Conservation (phyloP, 176 grass and related monocot genomes). For the Avena insularis region DNA sequence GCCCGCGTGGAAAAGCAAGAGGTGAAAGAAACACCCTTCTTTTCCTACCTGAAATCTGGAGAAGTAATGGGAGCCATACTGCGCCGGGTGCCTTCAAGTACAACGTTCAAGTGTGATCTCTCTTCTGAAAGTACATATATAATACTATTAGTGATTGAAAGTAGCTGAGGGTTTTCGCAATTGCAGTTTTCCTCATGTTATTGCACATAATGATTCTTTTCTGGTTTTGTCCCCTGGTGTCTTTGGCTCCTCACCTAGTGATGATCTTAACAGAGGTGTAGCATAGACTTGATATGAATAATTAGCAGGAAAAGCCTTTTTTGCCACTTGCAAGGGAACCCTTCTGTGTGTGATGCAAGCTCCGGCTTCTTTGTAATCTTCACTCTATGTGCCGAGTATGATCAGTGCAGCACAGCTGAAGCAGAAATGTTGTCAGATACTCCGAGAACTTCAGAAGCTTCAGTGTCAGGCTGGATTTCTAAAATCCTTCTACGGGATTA, state of each 20-base stretch:
- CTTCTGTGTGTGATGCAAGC: slow-evolving; percentile 31
- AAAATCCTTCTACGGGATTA: neutral
- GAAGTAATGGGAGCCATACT: slow-evolving; percentile 20
- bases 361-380: neutral
- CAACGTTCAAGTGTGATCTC: slow-evolving; percentile 15
- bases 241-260: slow-evolving; percentile 35
- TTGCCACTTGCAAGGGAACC: slow-evolving; percentile 34
- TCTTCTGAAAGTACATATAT: slow-evolving; percentile 17
- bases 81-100: slow-evolving; percentile 20
- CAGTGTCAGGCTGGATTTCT: neutral
- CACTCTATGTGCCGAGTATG: slow-evolving; percentile 12
- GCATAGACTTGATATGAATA: slow-evolving; percentile 51
- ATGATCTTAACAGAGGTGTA: slow-evolving; percentile 51
- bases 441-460: neutral
- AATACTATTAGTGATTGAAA: slow-evolving; percentile 39
- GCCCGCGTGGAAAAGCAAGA: slow-evolving; percentile 23
- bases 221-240: slow-evolving; percentile 33
- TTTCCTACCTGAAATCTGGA: slow-evolving; percentile 43
- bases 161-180: slow-evolving; percentile 42
- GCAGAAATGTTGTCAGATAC: slow-evolving; percentile 46
- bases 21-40: slow-evolving; percentile 27
- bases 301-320: slow-evolving; percentile 54
- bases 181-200: slow-evolving; percentile 51
- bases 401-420: slow-evolving; percentile 29
- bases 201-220: slow-evolving; percentile 69